Evolutionary conservation across 2,329 filamentous ascomycete species (phyloP).

Genomic region (Mycosphaerella sp.): DNA sequence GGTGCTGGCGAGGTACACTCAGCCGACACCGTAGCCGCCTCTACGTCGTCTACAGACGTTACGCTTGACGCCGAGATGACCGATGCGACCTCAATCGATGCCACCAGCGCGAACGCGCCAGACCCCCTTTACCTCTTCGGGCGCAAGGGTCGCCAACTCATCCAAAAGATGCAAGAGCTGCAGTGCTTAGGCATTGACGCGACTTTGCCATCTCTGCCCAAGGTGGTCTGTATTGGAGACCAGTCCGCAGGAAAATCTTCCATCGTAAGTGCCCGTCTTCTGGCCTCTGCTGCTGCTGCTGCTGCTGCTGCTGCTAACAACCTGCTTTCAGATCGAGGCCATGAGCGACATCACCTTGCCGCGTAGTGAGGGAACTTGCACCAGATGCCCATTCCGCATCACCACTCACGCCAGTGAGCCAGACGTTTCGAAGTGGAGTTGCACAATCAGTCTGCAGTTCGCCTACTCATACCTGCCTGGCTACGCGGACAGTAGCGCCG

Average conservation of each 20-base stretch:
- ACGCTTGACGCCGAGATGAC: slow-evolving; percentile 10
- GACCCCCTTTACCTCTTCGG: slow-evolving; percentile 48
- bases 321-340: slow-evolving; percentile 34
- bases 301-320: neutral
- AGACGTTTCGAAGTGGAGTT: slow-evolving; percentile 51
- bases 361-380: slow-evolving; percentile 65
- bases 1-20: neutral
- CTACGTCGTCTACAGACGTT: neutral
- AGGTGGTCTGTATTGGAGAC: slow-evolving; percentile 76
- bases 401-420: slow-evolving; percentile 52
- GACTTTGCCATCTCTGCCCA: slow-evolving; percentile 60
- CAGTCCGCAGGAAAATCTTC: slow-evolving; percentile 79
- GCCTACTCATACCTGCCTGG: slow-evolving; percentile 54
- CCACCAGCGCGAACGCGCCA: neutral
- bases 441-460: slow-evolving; percentile 58
- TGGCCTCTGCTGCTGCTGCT: neutral
- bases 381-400: slow-evolving; percentile 70
- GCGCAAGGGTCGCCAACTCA: slow-evolving; percentile 56
- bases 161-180: slow-evolving; percentile 61
- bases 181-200: slow-evolving; percentile 67
- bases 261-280: slow-evolving; percentile 33
- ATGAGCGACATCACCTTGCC: slow-evolving; percentile 62
- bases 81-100: neutral
- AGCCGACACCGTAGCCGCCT: neutral
- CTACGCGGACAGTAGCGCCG: slow-evolving; percentile 51